phyloP scores from a whole-genome alignment of 805 yeast genomes.

The Kluyveromyces nonfermentans region DNA sequence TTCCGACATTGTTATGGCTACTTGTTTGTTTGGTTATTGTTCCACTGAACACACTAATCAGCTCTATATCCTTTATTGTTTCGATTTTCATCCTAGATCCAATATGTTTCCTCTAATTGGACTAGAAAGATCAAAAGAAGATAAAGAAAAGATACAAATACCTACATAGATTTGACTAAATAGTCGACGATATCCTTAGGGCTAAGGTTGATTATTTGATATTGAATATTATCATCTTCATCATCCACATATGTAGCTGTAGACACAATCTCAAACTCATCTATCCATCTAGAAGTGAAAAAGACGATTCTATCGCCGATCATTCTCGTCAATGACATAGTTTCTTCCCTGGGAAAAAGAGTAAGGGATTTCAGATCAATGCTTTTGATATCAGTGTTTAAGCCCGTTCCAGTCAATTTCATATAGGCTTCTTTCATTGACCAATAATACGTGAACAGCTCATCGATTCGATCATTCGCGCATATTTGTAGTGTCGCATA shows the following conservation, averaged over 20 bases:
- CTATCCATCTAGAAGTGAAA: conserved; percentile 21
- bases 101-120: background rate
- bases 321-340: background rate
- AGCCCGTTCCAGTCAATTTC: conserved; percentile 57
- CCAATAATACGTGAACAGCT: conserved; percentile 54
- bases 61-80: background rate
- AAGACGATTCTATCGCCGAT: conserved; percentile 8
- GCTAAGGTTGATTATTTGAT: background rate
- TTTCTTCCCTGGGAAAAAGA: background rate
- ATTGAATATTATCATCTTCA: background rate
- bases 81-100: background rate
- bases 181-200: background rate
- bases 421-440: conserved; percentile 72
- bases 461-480: conserved; percentile 15
- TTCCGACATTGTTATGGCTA: conserved; percentile 4
- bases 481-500: conserved; percentile 20
- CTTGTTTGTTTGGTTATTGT: too few relatives aligned
- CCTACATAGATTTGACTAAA: background rate
- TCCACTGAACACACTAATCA: too few relatives aligned
- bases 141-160: background rate
- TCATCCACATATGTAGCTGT: background rate
- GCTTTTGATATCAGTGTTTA: conserved; percentile 28
- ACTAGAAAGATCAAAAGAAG: too few relatives aligned
- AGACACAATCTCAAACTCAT: conserved; percentile 12
- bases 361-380: conserved; percentile 23